Base-by-base conservation (phyloP, 2,329 filamentous ascomycete genomes). In the Fusarium setosum region DNA sequence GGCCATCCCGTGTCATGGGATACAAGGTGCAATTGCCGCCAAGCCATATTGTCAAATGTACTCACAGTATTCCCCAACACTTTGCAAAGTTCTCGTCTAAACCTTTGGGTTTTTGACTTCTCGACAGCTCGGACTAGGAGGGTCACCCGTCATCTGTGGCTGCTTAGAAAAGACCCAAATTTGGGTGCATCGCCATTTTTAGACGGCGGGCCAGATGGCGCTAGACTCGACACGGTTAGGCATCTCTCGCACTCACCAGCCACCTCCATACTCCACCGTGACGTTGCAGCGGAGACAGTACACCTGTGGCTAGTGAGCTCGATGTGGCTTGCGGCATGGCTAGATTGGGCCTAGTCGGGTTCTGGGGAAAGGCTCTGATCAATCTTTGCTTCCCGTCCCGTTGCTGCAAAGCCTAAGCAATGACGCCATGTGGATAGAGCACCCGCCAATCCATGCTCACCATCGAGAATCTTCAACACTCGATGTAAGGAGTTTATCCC, bases 141-240 rank as follows among this genome's bases (percentile, higher is more conserved):
- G 20, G 61, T 42, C 40, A 40, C 10, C 37, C 37, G 49, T 53
- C 23, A 29, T 41, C 48, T 57, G 51, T 54, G 60, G 56, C 49
- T 40, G 65, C 56, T 70, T 65, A 69, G 54, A 67, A 35, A 37
- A 67, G 59, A 61, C 26, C 64, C 61, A 68, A 71, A 68, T 68
- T 67, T 70, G 61, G 56, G 54, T 55, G 51, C 55, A 37, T 21
- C 48, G 32, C 56, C 59, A 60, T 63, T 63, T 70, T 59, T 52
- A 52, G 56, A 67, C 34, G 23, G 37, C 41, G 50, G 38, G 47
- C 40, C 10, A 48, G 59, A 68, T 61, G 50, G 17, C 8, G 44
- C 69, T 71, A 68, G 34, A 12, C 41, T 47, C 2, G 34, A 35
- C 12, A 1, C 11, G 41, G 37, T 34, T 48, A 52, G 56, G n/a